These are phyloP conservation scores for Beta vulgaris DNA, from an alignment of 148 eudicot species.

Conservation along the genomic window DNA sequence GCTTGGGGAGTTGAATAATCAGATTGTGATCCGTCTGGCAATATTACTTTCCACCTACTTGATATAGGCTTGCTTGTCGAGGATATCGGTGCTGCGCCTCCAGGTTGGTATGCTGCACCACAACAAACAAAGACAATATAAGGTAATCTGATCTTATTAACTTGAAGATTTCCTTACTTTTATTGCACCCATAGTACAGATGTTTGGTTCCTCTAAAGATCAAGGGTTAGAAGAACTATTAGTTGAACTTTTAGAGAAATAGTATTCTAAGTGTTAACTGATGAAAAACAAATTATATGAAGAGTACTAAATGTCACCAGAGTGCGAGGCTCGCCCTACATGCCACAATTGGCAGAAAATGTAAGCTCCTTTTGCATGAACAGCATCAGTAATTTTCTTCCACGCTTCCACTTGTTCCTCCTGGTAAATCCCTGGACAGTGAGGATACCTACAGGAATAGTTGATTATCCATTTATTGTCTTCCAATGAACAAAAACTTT, in stretches of 20 bases:
- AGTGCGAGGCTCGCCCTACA: conserved; percentile 83
- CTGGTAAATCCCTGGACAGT: conserved; percentile 73
- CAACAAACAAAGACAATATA: not conserved
- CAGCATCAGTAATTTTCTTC: conserved; percentile 76
- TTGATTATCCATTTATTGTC: not conserved
- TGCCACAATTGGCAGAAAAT: conserved; percentile 93
- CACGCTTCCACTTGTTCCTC: conserved; percentile 76
- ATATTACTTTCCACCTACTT: conserved; percentile 58
- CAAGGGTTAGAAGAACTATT: too few relatives aligned
- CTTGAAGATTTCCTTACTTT: not conserved
- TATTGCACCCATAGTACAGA: not conserved
- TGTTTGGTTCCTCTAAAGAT: not conserved
- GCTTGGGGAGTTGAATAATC: conserved; percentile 59
- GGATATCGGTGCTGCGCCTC: conserved; percentile 57
- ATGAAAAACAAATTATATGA: not conserved
- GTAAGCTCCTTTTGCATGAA: conserved; percentile 66
- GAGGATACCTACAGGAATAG: conserved; percentile 58
- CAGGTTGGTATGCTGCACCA: conserved; percentile 64
- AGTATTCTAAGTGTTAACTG: not conserved
- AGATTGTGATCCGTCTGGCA: conserved; percentile 60
- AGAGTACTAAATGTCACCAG: conserved; percentile 29
- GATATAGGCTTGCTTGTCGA: conserved; percentile 78
- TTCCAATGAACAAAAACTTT: too few relatives aligned
- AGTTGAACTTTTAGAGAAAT: too few relatives aligned
- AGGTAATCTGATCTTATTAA: not conserved